Evolutionary conservation across 2,329 filamentous ascomycete genomes (phyloP).

Genomic region (Phyllosticta citrichinensis): DNA sequence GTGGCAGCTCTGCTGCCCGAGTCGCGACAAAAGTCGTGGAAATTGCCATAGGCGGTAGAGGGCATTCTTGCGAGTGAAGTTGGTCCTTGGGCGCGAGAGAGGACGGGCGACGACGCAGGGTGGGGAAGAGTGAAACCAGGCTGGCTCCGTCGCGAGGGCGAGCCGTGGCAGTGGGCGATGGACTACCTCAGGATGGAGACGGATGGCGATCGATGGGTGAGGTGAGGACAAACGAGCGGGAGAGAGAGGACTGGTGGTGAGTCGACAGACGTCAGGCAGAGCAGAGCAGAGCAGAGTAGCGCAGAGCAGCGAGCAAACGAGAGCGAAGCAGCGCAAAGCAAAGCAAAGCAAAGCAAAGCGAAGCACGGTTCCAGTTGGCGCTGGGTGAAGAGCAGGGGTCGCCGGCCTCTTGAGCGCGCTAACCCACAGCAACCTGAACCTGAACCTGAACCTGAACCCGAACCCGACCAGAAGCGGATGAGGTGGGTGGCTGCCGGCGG

Average conservation of each 20-base stretch:
- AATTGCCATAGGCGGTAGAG: conserved; percentile 25
- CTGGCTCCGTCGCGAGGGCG: neutral
- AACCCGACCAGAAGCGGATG: neutral
- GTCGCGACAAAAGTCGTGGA: conserved; percentile 40
- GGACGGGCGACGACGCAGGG: neutral
- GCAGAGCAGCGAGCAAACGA: too few species aligned
- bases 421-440: neutral
- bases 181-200: neutral
- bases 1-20: conserved; percentile 32
- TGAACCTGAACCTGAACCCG: too few species aligned
- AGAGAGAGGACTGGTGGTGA: neutral
- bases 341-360: too few species aligned
- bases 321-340: too few species aligned
- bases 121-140: neutral
- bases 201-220: neutral
- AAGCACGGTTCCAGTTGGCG: neutral
- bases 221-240: neutral
- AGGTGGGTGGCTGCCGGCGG: neutral
- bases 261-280: neutral
- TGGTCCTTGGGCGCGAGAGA: neutral
- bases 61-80: conserved; percentile 17
- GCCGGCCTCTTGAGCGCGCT: neutral
- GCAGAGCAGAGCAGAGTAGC: too few species aligned
- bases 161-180: neutral
- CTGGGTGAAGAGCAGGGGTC: neutral